These are phyloP conservation scores for Penicillium soppii DNA, from an alignment of 495 filamentous ascomycete species.

Conservation along the genomic window DNA sequence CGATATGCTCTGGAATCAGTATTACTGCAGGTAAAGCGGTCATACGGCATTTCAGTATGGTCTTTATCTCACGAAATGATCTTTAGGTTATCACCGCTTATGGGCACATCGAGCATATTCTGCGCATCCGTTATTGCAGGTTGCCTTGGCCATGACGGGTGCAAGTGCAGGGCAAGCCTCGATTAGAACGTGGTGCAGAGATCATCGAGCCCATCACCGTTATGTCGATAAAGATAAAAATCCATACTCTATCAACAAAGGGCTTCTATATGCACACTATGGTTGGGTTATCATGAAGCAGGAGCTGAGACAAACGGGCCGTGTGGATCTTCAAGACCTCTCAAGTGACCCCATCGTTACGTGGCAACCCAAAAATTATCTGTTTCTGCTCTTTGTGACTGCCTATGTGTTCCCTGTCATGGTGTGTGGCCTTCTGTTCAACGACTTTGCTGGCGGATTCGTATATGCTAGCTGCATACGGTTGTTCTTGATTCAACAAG, in stretches of 20 bases:
- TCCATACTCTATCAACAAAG: slow-evolving; percentile 95
- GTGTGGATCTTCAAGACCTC: slow-evolving; percentile 90
- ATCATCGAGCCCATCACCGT: slow-evolving; percentile 94
- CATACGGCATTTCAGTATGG: too few relatives aligned
- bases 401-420: slow-evolving; percentile 76
- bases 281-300: slow-evolving; percentile 89
- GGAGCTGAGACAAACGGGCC: slow-evolving; percentile 80
- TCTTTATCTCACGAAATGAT: too few relatives aligned
- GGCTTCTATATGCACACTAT: slow-evolving; percentile 87
- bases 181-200: slow-evolving; percentile 90
- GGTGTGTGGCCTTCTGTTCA: slow-evolving; percentile 77
- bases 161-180: slow-evolving; percentile 92
- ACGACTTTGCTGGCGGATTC: slow-evolving; percentile 83
- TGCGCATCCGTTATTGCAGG: too few relatives aligned
- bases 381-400: slow-evolving; percentile 80
- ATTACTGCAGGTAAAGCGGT: too few relatives aligned
- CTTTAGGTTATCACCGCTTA: too few relatives aligned
- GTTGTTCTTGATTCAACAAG: slow-evolving; percentile 93
- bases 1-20: too few relatives aligned
- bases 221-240: slow-evolving; percentile 98
- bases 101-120: too few relatives aligned
- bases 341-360: slow-evolving; percentile 88
- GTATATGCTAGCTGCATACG: slow-evolving; percentile 87
- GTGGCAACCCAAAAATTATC: slow-evolving; percentile 87
- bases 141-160: too few relatives aligned